Evolutionary conservation across 371 early-diverging fungal species (phyloP).

Genomic region (Mucor irregularis): DNA sequence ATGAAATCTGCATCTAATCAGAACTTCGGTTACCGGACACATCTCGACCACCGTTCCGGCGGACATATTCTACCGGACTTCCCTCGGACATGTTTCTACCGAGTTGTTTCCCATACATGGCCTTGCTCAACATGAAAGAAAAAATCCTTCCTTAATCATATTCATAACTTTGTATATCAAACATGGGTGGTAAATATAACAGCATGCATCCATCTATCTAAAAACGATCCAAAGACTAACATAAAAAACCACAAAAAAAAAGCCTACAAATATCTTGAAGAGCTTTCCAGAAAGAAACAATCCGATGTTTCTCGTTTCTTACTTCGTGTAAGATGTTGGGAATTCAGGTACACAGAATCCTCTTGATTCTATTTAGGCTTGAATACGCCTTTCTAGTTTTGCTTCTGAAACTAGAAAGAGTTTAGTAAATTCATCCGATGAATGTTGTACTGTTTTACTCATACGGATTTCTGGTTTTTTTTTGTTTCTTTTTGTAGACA

Average conservation of each 20-base stretch:
- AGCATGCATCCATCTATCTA: not conserved
- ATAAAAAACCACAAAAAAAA: slow-evolving; percentile 1
- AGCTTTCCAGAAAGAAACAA: slow-evolving; percentile 99
- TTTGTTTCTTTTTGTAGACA: slow-evolving; percentile 62
- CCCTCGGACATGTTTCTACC: too few relatives aligned
- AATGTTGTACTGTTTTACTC: slow-evolving; percentile 1
- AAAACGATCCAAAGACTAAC: not conserved
- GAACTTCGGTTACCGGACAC: too few relatives aligned
- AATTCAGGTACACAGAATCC: slow-evolving; percentile 27
- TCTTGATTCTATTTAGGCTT: slow-evolving; percentile 19
- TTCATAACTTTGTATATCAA: not conserved
- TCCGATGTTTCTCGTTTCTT: slow-evolving; percentile 98
- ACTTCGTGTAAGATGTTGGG: slow-evolving; percentile 96
- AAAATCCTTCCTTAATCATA: not conserved
- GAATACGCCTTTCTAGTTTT: slow-evolving; percentile 16
- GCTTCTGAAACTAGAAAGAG: slow-evolving; percentile 44
- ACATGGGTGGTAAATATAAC: slow-evolving; percentile 8
- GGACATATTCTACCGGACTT: too few relatives aligned
- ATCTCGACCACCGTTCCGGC: too few relatives aligned
- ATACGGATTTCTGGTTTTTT: slow-evolving; percentile 8
- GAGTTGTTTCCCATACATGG: not conserved
- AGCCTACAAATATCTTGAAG: slow-evolving; percentile 96
- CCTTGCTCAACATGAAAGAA: too few relatives aligned
- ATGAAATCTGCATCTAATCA: too few relatives aligned
- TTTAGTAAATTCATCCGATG: slow-evolving; percentile 23